Evolutionary conservation across 2,329 filamentous ascomycete genomes (phyloP).

Genomic region (Colletotrichum sp.): DNA sequence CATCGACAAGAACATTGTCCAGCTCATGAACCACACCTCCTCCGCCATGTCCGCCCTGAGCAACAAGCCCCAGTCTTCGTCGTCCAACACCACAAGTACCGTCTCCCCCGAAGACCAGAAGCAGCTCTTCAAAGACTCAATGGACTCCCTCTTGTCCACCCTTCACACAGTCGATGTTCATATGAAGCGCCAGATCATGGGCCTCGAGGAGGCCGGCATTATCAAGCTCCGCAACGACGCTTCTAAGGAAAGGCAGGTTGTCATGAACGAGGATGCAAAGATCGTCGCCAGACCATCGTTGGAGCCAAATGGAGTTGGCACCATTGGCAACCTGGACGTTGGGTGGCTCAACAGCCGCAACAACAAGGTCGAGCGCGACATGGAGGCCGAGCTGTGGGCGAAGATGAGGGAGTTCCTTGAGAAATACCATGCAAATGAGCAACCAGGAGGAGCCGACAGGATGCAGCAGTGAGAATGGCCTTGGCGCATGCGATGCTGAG

Average conservation of each 20-base stretch:
- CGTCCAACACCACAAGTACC: background rate
- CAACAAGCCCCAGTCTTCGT: slow-evolving; percentile 48
- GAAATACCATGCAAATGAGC: slow-evolving; percentile 22
- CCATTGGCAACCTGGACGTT: slow-evolving; percentile 73
- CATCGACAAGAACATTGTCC: slow-evolving; percentile 68
- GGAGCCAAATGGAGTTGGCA: slow-evolving; percentile 60
- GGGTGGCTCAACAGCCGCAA: slow-evolving; percentile 90
- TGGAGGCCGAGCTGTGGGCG: slow-evolving; percentile 81
- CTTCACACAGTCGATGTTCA: slow-evolving; percentile 78
- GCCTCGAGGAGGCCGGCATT: slow-evolving; percentile 81
- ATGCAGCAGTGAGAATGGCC: background rate
- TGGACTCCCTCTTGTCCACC: slow-evolving; percentile 72
- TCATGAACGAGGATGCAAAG: slow-evolving; percentile 23
- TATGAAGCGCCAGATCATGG: slow-evolving; percentile 77
- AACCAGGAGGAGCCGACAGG: slow-evolving; percentile 1
- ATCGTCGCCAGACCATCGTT: slow-evolving; percentile 41
- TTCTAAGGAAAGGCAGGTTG: slow-evolving; percentile 23
- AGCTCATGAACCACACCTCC: slow-evolving; percentile 49
- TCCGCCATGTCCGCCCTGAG: slow-evolving; percentile 48
- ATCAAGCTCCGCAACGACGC: slow-evolving; percentile 54
- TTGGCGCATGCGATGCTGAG: background rate
- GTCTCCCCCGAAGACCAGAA: slow-evolving; percentile 42
- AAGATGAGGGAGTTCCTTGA: slow-evolving; percentile 43
- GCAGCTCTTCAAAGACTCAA: slow-evolving; percentile 62
- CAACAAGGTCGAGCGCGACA: slow-evolving; percentile 80